phyloP scores from a whole-genome alignment of 192 early-diverging fungal genomes.

The Podila epigama region DNA sequence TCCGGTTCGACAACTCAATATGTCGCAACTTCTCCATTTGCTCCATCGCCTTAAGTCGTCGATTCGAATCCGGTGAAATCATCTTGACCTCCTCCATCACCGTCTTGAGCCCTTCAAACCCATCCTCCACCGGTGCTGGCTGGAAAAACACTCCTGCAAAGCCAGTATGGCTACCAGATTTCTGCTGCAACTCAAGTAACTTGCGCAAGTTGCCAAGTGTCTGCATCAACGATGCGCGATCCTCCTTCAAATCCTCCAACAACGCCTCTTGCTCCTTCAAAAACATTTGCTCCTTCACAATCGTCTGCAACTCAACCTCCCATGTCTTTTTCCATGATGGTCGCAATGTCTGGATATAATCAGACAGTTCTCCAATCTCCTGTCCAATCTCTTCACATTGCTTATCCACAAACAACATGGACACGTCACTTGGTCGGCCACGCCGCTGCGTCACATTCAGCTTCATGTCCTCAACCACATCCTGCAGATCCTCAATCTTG shows the following conservation, averaged over 20 bases:
- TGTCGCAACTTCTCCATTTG: constrained; percentile 70
- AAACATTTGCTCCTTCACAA: constrained; percentile 81
- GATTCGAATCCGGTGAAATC: constrained; percentile 71
- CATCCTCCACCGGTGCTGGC: constrained; percentile 58
- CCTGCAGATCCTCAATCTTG: constrained; percentile 70
- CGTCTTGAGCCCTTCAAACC: constrained; percentile 67
- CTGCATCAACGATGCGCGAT: constrained; percentile 63
- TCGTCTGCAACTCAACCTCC: constrained; percentile 84
- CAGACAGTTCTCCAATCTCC: constrained; percentile 61
- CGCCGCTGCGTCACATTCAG: constrained; percentile 75
- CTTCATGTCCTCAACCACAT: constrained; percentile 75
- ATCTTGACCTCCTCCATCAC: constrained; percentile 73
- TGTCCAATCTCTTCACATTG: constrained; percentile 59
- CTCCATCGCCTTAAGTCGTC: constrained; percentile 71
- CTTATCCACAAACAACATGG: constrained; percentile 60
- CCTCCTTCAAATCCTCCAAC: constrained; percentile 73
- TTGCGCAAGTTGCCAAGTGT: constrained; percentile 69
- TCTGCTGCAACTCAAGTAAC: constrained; percentile 63
- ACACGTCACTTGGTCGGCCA: constrained; percentile 61
- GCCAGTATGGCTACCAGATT: constrained; percentile 14
- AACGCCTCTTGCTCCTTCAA: constrained; percentile 81
- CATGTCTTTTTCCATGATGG: constrained; percentile 84
- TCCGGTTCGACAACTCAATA: constrained; percentile 69
- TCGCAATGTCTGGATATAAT: constrained; percentile 67
- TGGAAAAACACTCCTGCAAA: constrained; percentile 64